phyloP scores from a whole-genome alignment of 352 stramenopile genomes.

The Globisporangium emineosum region DNA sequence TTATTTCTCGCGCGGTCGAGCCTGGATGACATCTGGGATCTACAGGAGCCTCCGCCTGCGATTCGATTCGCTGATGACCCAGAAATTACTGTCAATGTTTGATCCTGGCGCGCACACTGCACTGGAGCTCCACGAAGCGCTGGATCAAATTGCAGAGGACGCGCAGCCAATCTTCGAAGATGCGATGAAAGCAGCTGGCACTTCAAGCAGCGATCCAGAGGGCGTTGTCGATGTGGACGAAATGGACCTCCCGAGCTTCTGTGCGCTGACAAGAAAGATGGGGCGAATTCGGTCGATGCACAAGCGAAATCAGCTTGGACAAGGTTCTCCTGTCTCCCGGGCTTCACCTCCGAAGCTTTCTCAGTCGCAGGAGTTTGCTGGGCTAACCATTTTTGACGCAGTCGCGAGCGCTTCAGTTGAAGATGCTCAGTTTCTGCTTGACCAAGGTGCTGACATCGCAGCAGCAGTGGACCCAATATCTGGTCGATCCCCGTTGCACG shows the following conservation, averaged over 20 bases:
- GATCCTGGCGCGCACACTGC: constrained; percentile 27
- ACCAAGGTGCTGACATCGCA: constrained; percentile 36
- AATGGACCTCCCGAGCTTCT: constrained; percentile 45
- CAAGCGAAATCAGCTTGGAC: constrained; percentile 31
- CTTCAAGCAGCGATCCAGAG: constrained; percentile 9
- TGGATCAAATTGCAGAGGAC: constrained; percentile 37
- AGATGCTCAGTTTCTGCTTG: constrained; percentile 49
- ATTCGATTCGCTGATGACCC: constrained; percentile 40
- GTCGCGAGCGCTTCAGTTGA: constrained; percentile 55
- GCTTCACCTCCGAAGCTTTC: not conserved
- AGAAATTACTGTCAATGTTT: constrained; percentile 40
- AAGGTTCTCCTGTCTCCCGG: not conserved
- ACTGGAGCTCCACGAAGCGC: constrained; percentile 26
- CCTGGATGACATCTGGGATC: constrained; percentile 30
- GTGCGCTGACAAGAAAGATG: constrained; percentile 38
- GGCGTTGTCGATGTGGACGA: constrained; percentile 42
- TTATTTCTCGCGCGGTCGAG: constrained; percentile 39
- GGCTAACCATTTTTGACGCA: constrained; percentile 49
- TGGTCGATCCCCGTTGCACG: constrained; percentile 47
- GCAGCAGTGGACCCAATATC: constrained; percentile 34
- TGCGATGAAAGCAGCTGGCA: constrained; percentile 15
- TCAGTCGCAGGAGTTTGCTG: not conserved
- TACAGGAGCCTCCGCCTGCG: constrained; percentile 22
- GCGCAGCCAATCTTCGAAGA: constrained; percentile 27
- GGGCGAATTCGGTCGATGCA: constrained; percentile 42